These are phyloP conservation scores for Debaryomyces castellii DNA, from an alignment of 805 yeast species.

Conservation along the genomic window DNA sequence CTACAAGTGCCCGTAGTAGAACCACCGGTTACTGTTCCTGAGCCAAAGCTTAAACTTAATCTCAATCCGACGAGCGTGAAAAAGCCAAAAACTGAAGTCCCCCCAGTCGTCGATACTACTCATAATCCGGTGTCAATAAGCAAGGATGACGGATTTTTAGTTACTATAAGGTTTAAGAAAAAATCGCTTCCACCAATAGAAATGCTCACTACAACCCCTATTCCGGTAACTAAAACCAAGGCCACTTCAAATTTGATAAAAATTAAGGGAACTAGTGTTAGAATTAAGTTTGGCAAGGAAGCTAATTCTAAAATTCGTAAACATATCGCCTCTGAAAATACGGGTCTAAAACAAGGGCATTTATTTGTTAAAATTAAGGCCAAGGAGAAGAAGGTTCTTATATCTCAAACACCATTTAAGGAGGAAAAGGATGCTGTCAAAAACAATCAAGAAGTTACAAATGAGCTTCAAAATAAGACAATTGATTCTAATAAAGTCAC, in stretches of 20 bases:
- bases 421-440: not conserved
- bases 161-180: not conserved
- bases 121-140: not conserved
- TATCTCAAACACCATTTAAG: not conserved
- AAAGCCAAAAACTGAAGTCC: not conserved
- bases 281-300: not conserved
- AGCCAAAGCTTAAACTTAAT: not conserved
- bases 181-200: not conserved
- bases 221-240: not conserved
- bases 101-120: not conserved
- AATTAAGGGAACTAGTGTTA: conserved; percentile 3
- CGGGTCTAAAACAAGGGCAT: not conserved
- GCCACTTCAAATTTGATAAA: not conserved
- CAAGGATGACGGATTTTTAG: not conserved
- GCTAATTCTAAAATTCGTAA: not conserved
- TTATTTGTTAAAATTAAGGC: not conserved
- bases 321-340: not conserved
- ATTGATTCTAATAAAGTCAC: not conserved
- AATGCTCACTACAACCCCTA: not conserved
- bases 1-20: not conserved
- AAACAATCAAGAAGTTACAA: not conserved
- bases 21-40: conserved; percentile 4
- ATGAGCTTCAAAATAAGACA: not conserved
- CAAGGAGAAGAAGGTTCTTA: not conserved
- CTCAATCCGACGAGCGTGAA: not conserved